phyloP scores from a whole-genome alignment of 495 filamentous ascomycete genomes.

The Entonaema liquescens region DNA sequence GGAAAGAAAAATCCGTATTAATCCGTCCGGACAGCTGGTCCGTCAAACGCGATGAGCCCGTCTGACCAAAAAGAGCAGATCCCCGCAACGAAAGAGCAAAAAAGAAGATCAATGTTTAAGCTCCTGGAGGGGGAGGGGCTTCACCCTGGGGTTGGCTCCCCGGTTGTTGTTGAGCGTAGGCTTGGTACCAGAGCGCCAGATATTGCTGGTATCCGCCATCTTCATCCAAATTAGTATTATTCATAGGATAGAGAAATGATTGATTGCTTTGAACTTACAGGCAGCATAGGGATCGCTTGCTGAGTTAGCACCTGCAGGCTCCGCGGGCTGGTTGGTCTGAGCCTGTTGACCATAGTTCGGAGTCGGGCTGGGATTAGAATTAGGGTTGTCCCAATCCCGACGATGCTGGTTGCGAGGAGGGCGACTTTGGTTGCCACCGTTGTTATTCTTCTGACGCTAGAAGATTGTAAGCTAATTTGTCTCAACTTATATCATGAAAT shows the following conservation, averaged over 20 bases:
- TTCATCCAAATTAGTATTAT: conserved; percentile 32
- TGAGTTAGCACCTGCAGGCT: conserved; percentile 41
- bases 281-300: conserved; percentile 66
- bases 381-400: conserved; percentile 54
- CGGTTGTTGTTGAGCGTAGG: conserved; percentile 54
- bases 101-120: conserved; percentile 7
- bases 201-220: conserved; percentile 72
- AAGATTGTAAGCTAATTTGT: conserved; percentile 41
- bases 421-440: conserved; percentile 54
- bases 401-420: conserved; percentile 53
- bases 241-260: neutral
- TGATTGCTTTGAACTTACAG: conserved; percentile 50
- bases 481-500: conserved; percentile 2
- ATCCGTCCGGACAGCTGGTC: neutral
- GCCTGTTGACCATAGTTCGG: conserved; percentile 48
- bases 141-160: conserved; percentile 38
- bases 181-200: conserved; percentile 70
- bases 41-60: neutral
- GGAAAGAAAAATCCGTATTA: neutral
- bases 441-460: conserved; percentile 63
- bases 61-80: neutral
- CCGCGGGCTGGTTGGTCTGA: conserved; percentile 35
- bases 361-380: conserved; percentile 47
- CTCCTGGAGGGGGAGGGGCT: conserved; percentile 36
- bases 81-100: neutral